Conservation (phyloP, 306 rosid species). For the Luffa aegyptiaca region DNA sequence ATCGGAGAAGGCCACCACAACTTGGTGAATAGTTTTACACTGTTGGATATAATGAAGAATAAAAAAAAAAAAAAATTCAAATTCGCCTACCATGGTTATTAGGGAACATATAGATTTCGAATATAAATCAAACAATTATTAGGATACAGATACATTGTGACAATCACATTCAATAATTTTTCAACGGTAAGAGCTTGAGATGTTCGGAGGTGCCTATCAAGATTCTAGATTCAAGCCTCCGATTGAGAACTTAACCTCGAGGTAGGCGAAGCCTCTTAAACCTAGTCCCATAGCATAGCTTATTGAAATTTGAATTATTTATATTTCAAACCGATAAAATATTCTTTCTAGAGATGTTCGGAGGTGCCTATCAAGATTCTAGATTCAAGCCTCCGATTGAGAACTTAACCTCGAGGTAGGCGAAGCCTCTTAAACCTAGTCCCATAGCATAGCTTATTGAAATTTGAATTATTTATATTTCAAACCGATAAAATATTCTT, state of each 20-base stretch:
- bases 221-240: neutral
- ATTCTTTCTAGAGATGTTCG: neutral
- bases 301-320: neutral
- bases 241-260: too few species aligned
- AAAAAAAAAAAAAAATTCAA: too few species aligned
- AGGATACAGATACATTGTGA: too few species aligned
- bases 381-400: neutral
- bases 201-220: neutral
- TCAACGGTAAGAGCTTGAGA: neutral
- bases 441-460: neutral
- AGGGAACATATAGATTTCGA: too few species aligned
- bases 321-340: neutral
- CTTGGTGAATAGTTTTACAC: too few species aligned
- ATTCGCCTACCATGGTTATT: too few species aligned
- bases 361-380: neutral
- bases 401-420: too few species aligned
- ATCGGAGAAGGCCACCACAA: too few species aligned
- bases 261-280: neutral
- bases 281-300: neutral
- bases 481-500: too few species aligned
- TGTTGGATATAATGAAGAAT: too few species aligned
- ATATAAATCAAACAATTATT: too few species aligned
- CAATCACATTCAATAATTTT: too few species aligned
- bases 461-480: neutral
- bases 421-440: neutral